Evolutionary conservation across 495 filamentous ascomycete genomes (phyloP), one percentile per base, ranked within the genome.

Genomic region (Hamigera avellanea): DNA sequence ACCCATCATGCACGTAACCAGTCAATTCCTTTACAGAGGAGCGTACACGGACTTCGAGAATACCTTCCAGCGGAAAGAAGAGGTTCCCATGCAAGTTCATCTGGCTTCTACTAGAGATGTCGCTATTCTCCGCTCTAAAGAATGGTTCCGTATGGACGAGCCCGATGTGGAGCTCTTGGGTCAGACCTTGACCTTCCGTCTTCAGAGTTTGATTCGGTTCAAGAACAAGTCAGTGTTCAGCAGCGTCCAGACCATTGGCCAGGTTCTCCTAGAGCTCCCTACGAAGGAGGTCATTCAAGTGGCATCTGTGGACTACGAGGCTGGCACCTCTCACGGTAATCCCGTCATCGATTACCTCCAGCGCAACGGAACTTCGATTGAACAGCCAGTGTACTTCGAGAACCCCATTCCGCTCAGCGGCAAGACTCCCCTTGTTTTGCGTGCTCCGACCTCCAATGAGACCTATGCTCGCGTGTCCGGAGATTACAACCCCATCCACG

Each of bases 401-500:
- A 94, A 96, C 58, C 70, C 91, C 9, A 96, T 99, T 44, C 93
- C 91, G 13, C 73, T 96, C 28, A 93, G 81, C 50, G 88, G 89
- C 37, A 95, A 89, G 70, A 83, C 84, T 1, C 80, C 86, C 27
- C 67, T 96, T 17, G 74, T 78, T 40, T 73, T 95, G 31, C 82
- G 83, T 45, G 89, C 91, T 16, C 91, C 91, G n/a, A 80, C 88
- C 12, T 93, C 86, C 36, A 99, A 99, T 54, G 93, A 96, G 69
- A 93, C 83, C 7, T 99, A 99, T 48, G 93, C 93, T 32, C 80
- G 84, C 36, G 93, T 99, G 19, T 96, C 93, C 29, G 93, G 93
- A 15, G 91, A 99, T 51, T 96, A 85, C 70, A 99, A 99, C 54
- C 91, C 91, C 7, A 99, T 99, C 43, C 91, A 99, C 66, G 91